Base-by-base conservation (phyloP, 2,329 filamentous ascomycete genomes). In the Diaporthe sp. region DNA sequence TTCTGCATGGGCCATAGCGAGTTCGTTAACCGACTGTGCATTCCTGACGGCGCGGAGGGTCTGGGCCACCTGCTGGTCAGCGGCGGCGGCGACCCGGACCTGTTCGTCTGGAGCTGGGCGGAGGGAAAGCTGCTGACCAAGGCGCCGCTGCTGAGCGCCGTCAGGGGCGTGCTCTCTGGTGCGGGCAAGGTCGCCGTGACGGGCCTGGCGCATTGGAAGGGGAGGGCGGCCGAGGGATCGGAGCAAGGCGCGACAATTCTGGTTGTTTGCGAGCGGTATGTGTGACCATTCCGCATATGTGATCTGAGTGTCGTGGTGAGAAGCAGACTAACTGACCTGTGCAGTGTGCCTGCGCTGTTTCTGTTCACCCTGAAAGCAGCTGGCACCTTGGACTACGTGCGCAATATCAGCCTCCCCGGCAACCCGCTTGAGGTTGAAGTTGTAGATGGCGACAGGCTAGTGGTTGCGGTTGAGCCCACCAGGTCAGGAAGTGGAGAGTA, bases 1-100 rank as follows among this genome's bases (percentile, higher is more conserved):
- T 98, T 94, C 84, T 98, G 96, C 82, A 89, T 98, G 3, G 96
- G 95, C 5, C 97, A 99, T 84, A 92, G 89, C 71, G 91, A 96
- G 51, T 98, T 98, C 82, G 88, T 99, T 78, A 95, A 90, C 85
- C 92, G 91, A 75, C 86, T 99, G 58, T 93, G 92, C 80, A 85
- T 96, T 25, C 92, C 92, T 0, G 58, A 22, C 4, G 82, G 82
- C 0, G 82, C 82, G 0, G 85, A 84, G 71, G 85, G 87, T 34
- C 87, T 88, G 4, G 88, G 92, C n/a, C 28, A 58, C 8, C 79
- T 93, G 1, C 88, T 99, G 42, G 85, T 98, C 44, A 98, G 95
- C 8, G 97, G 95, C 13, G 96, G 96, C 67, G 97, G 96, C 5
- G 96, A 98, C 80, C 88, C 93, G 75, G 90, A 93, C 78, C 81